Percentiles rank a stretch among this genome's conserved stretches.
These are phyloP conservation scores for Ustilago lituana DNA, from an alignment of 1,284 basidiomycete species.

Conservation along the genomic window DNA sequence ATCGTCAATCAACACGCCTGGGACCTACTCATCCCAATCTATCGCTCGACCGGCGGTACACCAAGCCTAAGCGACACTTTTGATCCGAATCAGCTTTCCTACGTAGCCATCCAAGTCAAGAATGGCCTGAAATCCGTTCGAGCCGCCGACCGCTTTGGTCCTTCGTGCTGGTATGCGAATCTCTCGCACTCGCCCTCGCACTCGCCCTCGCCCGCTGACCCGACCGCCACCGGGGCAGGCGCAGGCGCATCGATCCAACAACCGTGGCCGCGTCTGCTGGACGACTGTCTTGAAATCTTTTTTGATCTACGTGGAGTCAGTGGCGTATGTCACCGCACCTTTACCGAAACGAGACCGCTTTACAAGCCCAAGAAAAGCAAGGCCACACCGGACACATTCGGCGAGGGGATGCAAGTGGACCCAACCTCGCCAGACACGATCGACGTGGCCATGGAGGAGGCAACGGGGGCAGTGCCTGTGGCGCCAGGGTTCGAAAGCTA, in stretches of 20 bases:
- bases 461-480: too few relatives aligned
- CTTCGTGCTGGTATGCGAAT: neutral
- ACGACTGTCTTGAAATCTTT: slow-evolving; percentile 3
- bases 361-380: neutral
- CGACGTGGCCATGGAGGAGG: neutral
- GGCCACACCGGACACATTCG: neutral
- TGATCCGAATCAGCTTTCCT: slow-evolving; percentile 8
- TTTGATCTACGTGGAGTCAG: slow-evolving; percentile 3
- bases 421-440: neutral
- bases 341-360: neutral
- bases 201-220: neutral
- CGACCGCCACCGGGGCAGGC: too few relatives aligned
- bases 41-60: neutral
- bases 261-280: neutral
- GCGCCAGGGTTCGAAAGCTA: too few relatives aligned
- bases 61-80: slow-evolving; percentile 1
- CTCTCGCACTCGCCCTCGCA: too few relatives aligned
- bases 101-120: slow-evolving; percentile 12
- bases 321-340: neutral
- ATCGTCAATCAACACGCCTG: too few relatives aligned
- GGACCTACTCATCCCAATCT: too few relatives aligned
- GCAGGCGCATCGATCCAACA: neutral
- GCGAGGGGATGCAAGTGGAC: neutral
- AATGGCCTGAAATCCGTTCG: neutral
- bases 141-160: neutral